A percentile compares a stretch with the other conserved stretches of the same genome.
These are phyloP conservation scores for Delonix regia DNA, from an alignment of 306 rosid species.

Conservation along the genomic window DNA sequence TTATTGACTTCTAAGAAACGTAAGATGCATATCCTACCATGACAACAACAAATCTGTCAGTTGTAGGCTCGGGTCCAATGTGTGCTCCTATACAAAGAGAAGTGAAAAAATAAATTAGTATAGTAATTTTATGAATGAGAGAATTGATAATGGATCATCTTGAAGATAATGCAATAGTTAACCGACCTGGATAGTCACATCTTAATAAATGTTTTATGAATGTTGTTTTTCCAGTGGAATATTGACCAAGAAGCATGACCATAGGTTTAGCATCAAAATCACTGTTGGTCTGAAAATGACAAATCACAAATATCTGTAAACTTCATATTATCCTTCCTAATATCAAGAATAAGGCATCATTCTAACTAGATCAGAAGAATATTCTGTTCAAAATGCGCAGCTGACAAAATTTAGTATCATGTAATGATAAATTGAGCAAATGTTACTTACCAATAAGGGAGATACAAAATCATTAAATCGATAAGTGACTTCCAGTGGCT, in stretches of 20 bases:
- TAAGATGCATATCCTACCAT: slow-evolving; percentile 58
- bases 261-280: slow-evolving; percentile 99
- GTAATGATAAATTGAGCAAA: slow-evolving; percentile 6
- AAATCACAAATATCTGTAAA: slow-evolving; percentile 19
- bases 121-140: slow-evolving; percentile 1
- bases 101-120: slow-evolving; percentile 11
- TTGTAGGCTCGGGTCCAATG: slow-evolving; percentile 98
- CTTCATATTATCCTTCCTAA: slow-evolving; percentile 23
- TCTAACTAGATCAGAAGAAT: background rate
- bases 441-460: slow-evolving; percentile 72
- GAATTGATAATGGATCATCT: background rate
- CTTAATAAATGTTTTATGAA: slow-evolving; percentile 83
- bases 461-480: slow-evolving; percentile 81
- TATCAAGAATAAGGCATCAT: slow-evolving; percentile 3
- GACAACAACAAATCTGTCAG: slow-evolving; percentile 93
- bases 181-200: slow-evolving; percentile 89
- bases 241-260: slow-evolving; percentile 98
- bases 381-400: background rate
- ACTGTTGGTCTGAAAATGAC: slow-evolving; percentile 62
- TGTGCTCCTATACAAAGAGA: slow-evolving; percentile 72
- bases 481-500: slow-evolving; percentile 83
- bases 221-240: slow-evolving; percentile 97
- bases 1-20: background rate
- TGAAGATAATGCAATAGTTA: slow-evolving; percentile 3
- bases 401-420: slow-evolving; percentile 14